phyloP scores from a whole-genome alignment of 345 rosid genomes.

The Populus nigra region DNA sequence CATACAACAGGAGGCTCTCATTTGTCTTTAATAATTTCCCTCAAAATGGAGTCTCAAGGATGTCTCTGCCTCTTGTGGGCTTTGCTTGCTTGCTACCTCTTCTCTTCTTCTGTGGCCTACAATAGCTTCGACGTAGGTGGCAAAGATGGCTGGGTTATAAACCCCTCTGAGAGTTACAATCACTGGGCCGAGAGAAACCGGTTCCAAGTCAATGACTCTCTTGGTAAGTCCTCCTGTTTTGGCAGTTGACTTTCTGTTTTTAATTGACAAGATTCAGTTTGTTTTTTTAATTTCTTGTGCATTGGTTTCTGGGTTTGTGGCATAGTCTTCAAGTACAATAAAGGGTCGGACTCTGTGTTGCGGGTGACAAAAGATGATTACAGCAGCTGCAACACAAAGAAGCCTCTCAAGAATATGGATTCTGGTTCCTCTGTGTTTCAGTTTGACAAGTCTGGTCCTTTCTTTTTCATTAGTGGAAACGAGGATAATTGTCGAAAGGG shows the following conservation, averaged over 20 bases:
- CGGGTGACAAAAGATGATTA: conserved; percentile 54
- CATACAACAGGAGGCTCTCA: too few relatives aligned
- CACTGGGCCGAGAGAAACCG: conserved; percentile 58
- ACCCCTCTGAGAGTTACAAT: conserved; percentile 43
- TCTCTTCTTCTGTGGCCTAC: conserved; percentile 32
- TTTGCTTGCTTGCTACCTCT: conserved; percentile 17
- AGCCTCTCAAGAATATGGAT: conserved; percentile 30
- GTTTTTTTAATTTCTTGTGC: background rate
- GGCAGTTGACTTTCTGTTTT: background rate
- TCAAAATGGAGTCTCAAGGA: conserved; percentile 26
- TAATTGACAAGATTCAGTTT: background rate
- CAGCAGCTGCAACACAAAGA: conserved; percentile 39
- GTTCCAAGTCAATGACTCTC: conserved; percentile 58
- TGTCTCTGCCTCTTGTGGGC: conserved; percentile 23
- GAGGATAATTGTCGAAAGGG: conserved; percentile 49
- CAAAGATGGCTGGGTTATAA: conserved; percentile 49
- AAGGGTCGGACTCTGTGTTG: conserved; percentile 60
- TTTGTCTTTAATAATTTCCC: background rate
- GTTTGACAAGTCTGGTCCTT: conserved; percentile 46
- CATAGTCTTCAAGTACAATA: conserved; percentile 46
- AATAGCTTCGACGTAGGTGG: conserved; percentile 55
- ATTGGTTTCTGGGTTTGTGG: background rate
- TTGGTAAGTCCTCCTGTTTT: conserved; percentile 28
- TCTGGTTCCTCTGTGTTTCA: conserved; percentile 39
- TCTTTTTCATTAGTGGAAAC: conserved; percentile 61